Evolutionary conservation across 495 filamentous ascomycete species (phyloP), one percentile per base, ranked within the genome.

Genomic region (Annulohypoxylon moriforme): DNA sequence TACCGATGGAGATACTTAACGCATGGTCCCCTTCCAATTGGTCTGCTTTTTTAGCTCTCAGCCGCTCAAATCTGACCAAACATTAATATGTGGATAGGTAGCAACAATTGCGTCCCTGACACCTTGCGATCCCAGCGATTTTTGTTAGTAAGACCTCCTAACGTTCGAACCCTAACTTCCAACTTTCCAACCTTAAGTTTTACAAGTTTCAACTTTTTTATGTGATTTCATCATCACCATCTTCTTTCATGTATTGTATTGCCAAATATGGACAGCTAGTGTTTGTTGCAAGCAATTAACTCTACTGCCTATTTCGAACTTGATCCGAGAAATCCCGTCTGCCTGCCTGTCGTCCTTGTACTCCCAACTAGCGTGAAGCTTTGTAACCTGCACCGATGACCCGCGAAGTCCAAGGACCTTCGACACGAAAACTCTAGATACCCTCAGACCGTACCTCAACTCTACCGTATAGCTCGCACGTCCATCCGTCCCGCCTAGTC

Each of bases 261-360:
- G 34, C 31, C n/a, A 25, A 60, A 50, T 34, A 72, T 72, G 69
- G 69, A 61, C 36, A 67, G 58, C 40, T 71, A 71, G 57, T 38
- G 42, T 38, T 67, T 44, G 34, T 44, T n/a, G 18, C 27, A 58
- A 31, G 38, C 24, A 60, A 53, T 36, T 49, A 16, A 62, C 16
- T 4, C 7, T 29, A 18, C 46, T 60, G 20, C 49, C 56, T 24
- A 49, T 22, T 52, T 65, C 42, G 29, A 58, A 44, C 18, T 47
- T 44, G n/a, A 14, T 27, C 34, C 68, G 57, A 42, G 36, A 40
- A 33, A 61, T 31, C 47, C 16, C 36, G 55, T 58, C 18, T 22
- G 22, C 4, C 13, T 11, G 33, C 7, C 13, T 36, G 13, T 42
- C 11, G 40, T 27, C 42, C 36, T 29, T 46, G 38, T 49, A n/a